Percentiles rank a stretch among this genome's conserved stretches.
Conservation (phyloP, 352 stramenopile species). For the Phytophthora pini region DNA sequence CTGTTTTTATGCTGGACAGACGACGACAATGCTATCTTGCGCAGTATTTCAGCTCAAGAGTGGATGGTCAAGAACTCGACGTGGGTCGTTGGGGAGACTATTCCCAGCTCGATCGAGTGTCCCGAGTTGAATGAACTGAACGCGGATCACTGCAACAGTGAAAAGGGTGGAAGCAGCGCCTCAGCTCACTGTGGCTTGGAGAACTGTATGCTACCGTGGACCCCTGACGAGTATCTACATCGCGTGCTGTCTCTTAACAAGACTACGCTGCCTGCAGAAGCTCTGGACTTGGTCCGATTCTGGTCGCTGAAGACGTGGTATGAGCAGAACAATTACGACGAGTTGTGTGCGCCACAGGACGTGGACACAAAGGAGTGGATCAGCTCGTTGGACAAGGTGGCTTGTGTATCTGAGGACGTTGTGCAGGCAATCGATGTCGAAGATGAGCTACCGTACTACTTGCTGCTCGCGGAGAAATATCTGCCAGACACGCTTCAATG, state of each 20-base stretch:
- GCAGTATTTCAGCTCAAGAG: conserved; percentile 73
- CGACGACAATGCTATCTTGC: conserved; percentile 66
- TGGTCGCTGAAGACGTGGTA: conserved; percentile 84
- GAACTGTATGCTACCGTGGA: conserved; percentile 65
- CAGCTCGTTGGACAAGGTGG: conserved; percentile 44
- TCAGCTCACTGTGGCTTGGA: conserved; percentile 42
- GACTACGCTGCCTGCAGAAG: conserved; percentile 66
- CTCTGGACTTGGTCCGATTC: conserved; percentile 65
- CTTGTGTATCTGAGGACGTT: conserved; percentile 43
- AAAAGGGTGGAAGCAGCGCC: conserved; percentile 16
- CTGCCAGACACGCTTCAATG: conserved; percentile 71
- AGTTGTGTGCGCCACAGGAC: conserved; percentile 53
- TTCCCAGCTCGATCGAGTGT: conserved; percentile 69
- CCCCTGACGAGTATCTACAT: conserved; percentile 82
- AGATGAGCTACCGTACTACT: conserved; percentile 67
- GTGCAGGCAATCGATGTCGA: conserved; percentile 50
- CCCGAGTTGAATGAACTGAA: conserved; percentile 74
- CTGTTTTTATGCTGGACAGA: conserved; percentile 82
- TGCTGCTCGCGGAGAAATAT: conserved; percentile 76
- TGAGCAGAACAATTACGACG: conserved; percentile 57
- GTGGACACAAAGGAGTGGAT: conserved; percentile 79
- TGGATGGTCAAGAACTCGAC: conserved; percentile 73
- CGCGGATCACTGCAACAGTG: conserved; percentile 49
- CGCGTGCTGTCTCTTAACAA: conserved; percentile 71
- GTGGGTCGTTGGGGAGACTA: conserved; percentile 66